Evolutionary conservation across 2,329 filamentous ascomycete genomes (phyloP).

Genomic region (Boeremia lycopersici): DNA sequence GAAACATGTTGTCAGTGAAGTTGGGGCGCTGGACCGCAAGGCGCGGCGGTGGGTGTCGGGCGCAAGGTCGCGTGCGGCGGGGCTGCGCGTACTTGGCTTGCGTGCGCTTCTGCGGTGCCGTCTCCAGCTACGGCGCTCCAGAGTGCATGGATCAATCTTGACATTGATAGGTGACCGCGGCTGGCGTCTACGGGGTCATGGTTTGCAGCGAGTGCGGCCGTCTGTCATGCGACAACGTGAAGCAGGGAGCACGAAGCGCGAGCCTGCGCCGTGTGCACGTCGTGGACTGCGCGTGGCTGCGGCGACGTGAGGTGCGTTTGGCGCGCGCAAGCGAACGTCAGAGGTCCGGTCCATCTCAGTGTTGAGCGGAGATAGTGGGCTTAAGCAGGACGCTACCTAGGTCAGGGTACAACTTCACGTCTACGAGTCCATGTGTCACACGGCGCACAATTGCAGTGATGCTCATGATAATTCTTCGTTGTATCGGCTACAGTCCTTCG

Average conservation of each 20-base stretch:
- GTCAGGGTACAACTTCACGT: not conserved
- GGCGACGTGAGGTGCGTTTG: slow-evolving; percentile 17
- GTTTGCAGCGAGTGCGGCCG: not conserved
- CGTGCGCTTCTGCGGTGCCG: not conserved
- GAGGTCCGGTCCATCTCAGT: slow-evolving; percentile 3
- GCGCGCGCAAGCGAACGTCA: slow-evolving; percentile 27
- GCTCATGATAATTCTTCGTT: slow-evolving; percentile 4
- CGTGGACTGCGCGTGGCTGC: not conserved
- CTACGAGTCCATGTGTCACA: not conserved
- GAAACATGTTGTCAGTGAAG: slow-evolving; percentile 25
- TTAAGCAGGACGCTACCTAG: not conserved
- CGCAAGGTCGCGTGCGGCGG: not conserved
- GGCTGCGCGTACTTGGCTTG: slow-evolving; percentile 17
- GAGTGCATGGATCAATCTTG: not conserved
- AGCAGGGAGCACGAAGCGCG: not conserved
- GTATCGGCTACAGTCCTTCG: slow-evolving; percentile 6
- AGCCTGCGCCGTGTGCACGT: not conserved
- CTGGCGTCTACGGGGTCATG: not conserved
- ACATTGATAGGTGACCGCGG: not conserved
- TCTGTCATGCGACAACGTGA: not conserved
- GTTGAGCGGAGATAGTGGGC: slow-evolving; percentile 13
- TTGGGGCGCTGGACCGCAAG: not conserved
- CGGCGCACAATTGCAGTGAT: not conserved
- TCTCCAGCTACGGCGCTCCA: not conserved
- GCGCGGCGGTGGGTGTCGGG: not conserved